Evolutionary conservation across 768 basidiomycete species (phyloP).

Genomic region (Panaeolus papilionaceus): DNA sequence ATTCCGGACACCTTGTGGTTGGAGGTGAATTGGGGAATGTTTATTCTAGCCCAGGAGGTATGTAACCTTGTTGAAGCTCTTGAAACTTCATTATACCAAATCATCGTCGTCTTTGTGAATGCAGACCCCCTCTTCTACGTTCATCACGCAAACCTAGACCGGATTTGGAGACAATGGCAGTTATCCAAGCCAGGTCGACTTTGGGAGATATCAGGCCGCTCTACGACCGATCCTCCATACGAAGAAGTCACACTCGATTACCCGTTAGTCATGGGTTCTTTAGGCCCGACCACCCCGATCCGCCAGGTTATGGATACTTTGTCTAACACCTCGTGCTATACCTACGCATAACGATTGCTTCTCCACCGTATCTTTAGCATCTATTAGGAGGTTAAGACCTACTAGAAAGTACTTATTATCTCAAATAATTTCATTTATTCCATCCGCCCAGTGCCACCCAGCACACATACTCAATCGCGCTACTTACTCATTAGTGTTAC

Average conservation of each 20-base stretch:
- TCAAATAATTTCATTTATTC: too few relatives aligned
- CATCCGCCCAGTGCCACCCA: too few relatives aligned
- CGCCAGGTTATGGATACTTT: conserved; percentile 39
- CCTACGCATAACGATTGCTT: conserved; percentile 25
- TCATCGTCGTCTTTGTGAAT: background rate
- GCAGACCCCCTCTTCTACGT: conserved; percentile 47
- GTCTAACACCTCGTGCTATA: conserved; percentile 35
- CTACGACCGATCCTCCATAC: conserved; percentile 34
- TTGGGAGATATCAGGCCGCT: conserved; percentile 40
- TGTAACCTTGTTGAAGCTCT: conserved; percentile 17
- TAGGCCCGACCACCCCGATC: conserved; percentile 35
- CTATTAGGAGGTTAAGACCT: too few relatives aligned
- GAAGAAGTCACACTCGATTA: conserved; percentile 40
- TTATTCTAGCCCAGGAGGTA: conserved; percentile 47
- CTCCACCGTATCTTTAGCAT: too few relatives aligned
- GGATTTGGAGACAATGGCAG: conserved; percentile 51
- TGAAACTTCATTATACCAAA: background rate
- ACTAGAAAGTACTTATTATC: too few relatives aligned
- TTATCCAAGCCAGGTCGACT: conserved; percentile 32
- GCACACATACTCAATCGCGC: too few relatives aligned
- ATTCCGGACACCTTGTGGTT: conserved; percentile 41
- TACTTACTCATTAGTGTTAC: too few relatives aligned
- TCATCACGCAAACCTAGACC: conserved; percentile 46
- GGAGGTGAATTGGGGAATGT: conserved; percentile 40
- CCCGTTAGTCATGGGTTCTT: conserved; percentile 30